Evolutionary conservation across 495 filamentous ascomycete species (phyloP).

Genomic region (Thozetella sp.): DNA sequence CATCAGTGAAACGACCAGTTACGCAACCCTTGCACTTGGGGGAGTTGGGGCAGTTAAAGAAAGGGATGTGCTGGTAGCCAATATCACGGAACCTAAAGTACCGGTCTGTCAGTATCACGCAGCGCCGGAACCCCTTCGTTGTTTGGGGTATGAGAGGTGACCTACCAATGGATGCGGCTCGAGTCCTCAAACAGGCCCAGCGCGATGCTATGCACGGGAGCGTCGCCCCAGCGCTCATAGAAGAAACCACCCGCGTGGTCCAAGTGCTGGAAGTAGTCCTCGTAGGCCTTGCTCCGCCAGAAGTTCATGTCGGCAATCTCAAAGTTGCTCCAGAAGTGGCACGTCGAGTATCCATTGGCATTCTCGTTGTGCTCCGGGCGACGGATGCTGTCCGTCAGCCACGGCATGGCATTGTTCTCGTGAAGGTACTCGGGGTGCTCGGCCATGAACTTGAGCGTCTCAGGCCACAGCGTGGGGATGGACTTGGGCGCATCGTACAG

Average conservation of each 20-base stretch:
- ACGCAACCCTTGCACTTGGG: conserved; percentile 91
- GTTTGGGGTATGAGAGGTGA: conserved; percentile 15
- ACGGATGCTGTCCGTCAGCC: conserved; percentile 77
- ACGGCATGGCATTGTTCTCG: conserved; percentile 81
- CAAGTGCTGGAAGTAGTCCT: conserved; percentile 94
- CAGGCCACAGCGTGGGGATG: conserved; percentile 92
- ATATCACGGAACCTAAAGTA: conserved; percentile 92
- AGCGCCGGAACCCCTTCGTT: neutral
- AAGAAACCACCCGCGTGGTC: conserved; percentile 97
- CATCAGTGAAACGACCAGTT: conserved; percentile 84
- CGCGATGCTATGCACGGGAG: conserved; percentile 96
- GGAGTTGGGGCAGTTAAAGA: conserved; percentile 97
- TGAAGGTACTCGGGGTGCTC: conserved; percentile 81
- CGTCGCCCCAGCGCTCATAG: conserved; percentile 99
- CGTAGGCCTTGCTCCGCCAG: conserved; percentile 89
- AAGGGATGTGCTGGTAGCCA: conserved; percentile 97
- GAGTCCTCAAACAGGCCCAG: conserved; percentile 90
- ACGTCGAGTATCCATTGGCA: conserved; percentile 96
- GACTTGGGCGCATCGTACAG: conserved; percentile 89
- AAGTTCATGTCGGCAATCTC: conserved; percentile 96
- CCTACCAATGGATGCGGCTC: conserved; percentile 92
- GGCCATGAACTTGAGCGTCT: conserved; percentile 85
- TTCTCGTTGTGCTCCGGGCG: conserved; percentile 78
- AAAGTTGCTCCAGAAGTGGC: conserved; percentile 99
- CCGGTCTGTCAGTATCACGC: conserved; percentile 7